Evolutionary conservation across 2,329 filamentous ascomycete species (phyloP).

Genomic region (Cyphellophora europaea): DNA sequence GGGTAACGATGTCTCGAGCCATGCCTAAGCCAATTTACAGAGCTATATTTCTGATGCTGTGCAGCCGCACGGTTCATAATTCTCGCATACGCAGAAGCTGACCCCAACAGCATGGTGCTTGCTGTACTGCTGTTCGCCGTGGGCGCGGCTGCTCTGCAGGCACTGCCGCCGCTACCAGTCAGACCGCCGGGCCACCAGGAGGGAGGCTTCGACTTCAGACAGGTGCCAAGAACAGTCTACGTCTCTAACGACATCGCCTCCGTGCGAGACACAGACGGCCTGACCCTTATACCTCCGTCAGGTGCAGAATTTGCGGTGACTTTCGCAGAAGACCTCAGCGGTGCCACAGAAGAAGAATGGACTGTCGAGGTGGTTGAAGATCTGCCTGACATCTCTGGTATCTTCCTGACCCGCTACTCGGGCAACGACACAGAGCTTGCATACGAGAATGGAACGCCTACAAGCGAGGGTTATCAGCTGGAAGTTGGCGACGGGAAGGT

Average conservation of each 20-base stretch:
- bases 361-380: slow-evolving; percentile 21
- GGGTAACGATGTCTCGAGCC: background rate
- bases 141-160: background rate
- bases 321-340: slow-evolving; percentile 32
- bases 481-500: slow-evolving; percentile 27
- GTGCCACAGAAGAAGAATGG: slow-evolving; percentile 23
- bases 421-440: slow-evolving; percentile 23
- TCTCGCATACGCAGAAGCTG: too few relatives aligned
- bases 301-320: slow-evolving; percentile 38
- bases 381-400: slow-evolving; percentile 23
- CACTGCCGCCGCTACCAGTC: background rate
- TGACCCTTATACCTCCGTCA: slow-evolving; percentile 44
- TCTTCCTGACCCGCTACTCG: slow-evolving; percentile 10
- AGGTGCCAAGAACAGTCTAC: slow-evolving; percentile 29
- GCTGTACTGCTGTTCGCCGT: background rate
- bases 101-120: background rate
- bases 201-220: background rate
- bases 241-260: slow-evolving; percentile 31
- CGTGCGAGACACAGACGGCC: slow-evolving; percentile 32
- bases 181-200: background rate
- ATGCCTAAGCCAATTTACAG: background rate
- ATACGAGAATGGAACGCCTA: slow-evolving; percentile 38
- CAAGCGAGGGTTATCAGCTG: slow-evolving; percentile 43
- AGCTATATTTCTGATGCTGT: background rate
- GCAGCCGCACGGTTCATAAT: too few relatives aligned